phyloP scores from a whole-genome alignment of 208 protist genomes.

The Trypanosomatidae sp. region DNA sequence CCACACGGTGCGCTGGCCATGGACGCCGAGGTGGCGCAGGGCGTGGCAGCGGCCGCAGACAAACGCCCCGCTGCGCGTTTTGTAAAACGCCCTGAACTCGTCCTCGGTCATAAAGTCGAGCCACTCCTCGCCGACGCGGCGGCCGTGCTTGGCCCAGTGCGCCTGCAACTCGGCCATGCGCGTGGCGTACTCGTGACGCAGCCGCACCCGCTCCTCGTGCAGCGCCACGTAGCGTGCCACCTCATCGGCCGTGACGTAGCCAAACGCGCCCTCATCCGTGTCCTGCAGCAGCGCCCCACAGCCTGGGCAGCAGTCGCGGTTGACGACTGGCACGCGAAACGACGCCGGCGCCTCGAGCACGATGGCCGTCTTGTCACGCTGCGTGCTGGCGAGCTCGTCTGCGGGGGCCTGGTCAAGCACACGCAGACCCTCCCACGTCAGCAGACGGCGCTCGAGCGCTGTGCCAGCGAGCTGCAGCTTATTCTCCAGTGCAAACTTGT shows the following conservation, averaged over 20 bases:
- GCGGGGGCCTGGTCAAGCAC: slow-evolving; percentile 64
- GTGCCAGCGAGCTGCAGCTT: slow-evolving; percentile 57
- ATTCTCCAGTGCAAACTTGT: slow-evolving; percentile 76
- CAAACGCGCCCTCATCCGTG: slow-evolving; percentile 45
- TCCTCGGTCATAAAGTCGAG: slow-evolving; percentile 91
- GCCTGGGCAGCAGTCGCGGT: slow-evolving; percentile 73
- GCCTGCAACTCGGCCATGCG: slow-evolving; percentile 82
- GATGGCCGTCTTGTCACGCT: slow-evolving; percentile 60
- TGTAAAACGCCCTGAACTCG: slow-evolving; percentile 86
- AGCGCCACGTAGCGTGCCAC: slow-evolving; percentile 64
- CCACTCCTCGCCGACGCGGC: slow-evolving; percentile 86
- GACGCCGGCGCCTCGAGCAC: slow-evolving; percentile 62
- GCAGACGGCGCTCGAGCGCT: slow-evolving; percentile 72
- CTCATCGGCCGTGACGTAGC: slow-evolving; percentile 61
- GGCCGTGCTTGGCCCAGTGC: slow-evolving; percentile 85
- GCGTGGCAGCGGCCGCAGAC: slow-evolving; percentile 82
- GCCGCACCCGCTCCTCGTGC: slow-evolving; percentile 24
- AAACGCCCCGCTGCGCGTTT: slow-evolving; percentile 45
- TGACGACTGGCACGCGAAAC: slow-evolving; percentile 59
- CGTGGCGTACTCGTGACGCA: slow-evolving; percentile 63
- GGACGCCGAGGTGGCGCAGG: slow-evolving; percentile 73
- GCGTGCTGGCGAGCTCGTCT: slow-evolving; percentile 34
- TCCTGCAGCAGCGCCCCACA: slow-evolving; percentile 83
- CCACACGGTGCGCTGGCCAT: slow-evolving; percentile 66
- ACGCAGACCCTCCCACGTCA: slow-evolving; percentile 82